These are phyloP conservation scores for Musa schizocarpa DNA, from an alignment of 176 grass and related monocot genomes.

Conservation along the genomic window DNA sequence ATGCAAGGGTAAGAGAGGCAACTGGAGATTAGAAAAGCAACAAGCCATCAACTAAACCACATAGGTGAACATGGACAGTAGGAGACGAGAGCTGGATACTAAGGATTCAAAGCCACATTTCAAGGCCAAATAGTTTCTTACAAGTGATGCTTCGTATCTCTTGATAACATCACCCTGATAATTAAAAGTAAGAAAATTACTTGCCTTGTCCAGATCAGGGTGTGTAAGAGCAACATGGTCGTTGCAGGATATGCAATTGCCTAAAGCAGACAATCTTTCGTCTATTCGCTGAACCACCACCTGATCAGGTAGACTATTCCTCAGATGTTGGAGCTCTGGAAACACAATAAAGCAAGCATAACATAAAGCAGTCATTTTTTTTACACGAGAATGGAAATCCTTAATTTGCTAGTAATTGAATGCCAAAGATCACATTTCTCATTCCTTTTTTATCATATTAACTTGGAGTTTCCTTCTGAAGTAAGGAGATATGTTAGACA, in stretches of 20 bases:
- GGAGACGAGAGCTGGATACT: not conserved
- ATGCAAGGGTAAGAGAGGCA: no score
- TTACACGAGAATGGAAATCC: not conserved
- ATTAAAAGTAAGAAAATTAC: not conserved
- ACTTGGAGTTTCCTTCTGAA: not conserved
- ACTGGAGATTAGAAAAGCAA: not conserved
- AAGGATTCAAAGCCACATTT: no score
- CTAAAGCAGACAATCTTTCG: slow-evolving; percentile 71
- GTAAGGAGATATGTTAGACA: not conserved
- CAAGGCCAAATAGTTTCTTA: no score
- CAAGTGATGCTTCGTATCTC: not conserved
- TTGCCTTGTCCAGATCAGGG: slow-evolving; percentile 80
- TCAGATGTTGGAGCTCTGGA: slow-evolving; percentile 87
- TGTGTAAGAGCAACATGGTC: slow-evolving; percentile 98
- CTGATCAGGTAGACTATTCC: slow-evolving; percentile 93
- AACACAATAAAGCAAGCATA: slow-evolving; percentile 1
- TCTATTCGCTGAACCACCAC: slow-evolving; percentile 84
- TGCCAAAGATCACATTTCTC: not conserved
- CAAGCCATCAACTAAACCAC: not conserved
- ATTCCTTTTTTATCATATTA: not conserved
- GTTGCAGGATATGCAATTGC: slow-evolving; percentile 84
- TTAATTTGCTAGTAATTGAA: not conserved
- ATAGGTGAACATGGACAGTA: not conserved
- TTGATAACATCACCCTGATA: not conserved
- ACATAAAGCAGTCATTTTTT: not conserved